Evolutionary conservation across 2,329 filamentous ascomycete genomes (phyloP).

Genomic region (Ascochyta rabiei): DNA sequence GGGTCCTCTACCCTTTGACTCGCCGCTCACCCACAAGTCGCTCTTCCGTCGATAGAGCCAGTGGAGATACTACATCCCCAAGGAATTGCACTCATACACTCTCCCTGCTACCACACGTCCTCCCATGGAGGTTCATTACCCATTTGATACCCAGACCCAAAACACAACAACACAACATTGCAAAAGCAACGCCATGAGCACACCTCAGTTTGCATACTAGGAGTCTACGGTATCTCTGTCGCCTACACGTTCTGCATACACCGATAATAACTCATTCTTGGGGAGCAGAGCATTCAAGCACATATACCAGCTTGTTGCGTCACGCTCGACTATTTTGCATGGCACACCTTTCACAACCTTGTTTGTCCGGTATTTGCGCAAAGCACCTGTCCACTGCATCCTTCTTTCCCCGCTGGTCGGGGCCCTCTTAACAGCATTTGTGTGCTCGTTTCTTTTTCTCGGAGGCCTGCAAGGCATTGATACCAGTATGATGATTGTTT

Average conservation of each 20-base stretch:
- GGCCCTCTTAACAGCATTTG: not conserved
- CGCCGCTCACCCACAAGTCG: slow-evolving; percentile 41
- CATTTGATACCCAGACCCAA: not conserved
- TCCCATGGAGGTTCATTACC: not conserved
- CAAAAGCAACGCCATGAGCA: not conserved
- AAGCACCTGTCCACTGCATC: not conserved
- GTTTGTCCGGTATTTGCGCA: not conserved
- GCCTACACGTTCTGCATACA: slow-evolving; percentile 2
- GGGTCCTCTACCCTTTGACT: slow-evolving; percentile 35
- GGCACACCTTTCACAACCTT: not conserved
- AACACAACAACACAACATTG: not conserved
- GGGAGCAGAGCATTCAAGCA: not conserved
- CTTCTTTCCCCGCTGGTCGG: slow-evolving; percentile 12
- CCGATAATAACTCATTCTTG: not conserved
- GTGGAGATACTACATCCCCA: not conserved
- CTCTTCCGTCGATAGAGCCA: slow-evolving; percentile 31
- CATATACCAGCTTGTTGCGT: slow-evolving; percentile 1
- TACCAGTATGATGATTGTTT: slow-evolving; percentile 3
- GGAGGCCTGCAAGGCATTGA: not conserved
- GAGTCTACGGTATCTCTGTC: slow-evolving; percentile 1
- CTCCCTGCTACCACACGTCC: not conserved
- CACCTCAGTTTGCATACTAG: slow-evolving; percentile 3
- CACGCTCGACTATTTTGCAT: not conserved
- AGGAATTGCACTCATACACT: not conserved
- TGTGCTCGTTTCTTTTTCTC: not conserved